Percentiles rank a stretch among this genome's conserved stretches.
Evolutionary conservation across 495 filamentous ascomycete species (phyloP).

Genomic region (Podospora pseudoanserina): DNA sequence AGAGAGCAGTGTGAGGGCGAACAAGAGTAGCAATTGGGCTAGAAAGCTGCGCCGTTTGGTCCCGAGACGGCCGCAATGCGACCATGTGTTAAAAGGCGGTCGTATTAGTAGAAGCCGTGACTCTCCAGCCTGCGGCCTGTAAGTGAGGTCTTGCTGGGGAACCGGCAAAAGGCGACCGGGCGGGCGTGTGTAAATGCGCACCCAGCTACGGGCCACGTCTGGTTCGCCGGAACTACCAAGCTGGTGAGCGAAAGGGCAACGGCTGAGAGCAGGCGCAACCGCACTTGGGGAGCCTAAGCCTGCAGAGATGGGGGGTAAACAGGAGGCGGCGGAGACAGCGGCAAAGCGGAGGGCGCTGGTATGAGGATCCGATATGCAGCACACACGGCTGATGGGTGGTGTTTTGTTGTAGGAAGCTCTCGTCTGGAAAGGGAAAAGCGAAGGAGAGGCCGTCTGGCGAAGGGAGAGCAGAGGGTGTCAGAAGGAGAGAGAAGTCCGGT

Average conservation of each 20-base stretch:
- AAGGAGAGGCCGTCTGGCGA: neutral
- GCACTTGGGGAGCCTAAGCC: neutral
- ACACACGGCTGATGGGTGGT: conserved; percentile 1
- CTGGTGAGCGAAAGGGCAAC: conserved; percentile 3
- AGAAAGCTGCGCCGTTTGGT: conserved; percentile 32
- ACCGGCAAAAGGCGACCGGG: conserved; percentile 28
- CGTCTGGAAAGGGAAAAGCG: conserved; percentile 9
- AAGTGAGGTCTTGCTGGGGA: conserved; percentile 15
- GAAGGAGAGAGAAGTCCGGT: conserved; percentile 16
- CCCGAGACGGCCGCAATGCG: conserved; percentile 26
- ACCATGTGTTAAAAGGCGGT: conserved; percentile 25
- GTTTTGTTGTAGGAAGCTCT: no score
- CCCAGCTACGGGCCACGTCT: conserved; percentile 9
- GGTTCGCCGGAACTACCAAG: conserved; percentile 6
- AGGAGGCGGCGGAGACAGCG: conserved; percentile 16
- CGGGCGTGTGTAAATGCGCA: conserved; percentile 20
- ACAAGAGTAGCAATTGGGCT: conserved; percentile 5
- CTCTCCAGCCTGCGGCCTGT: conserved; percentile 21
- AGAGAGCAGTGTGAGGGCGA: neutral
- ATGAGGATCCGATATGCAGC: conserved; percentile 15
- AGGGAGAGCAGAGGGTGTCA: conserved; percentile 7
- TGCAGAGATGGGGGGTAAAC: neutral
- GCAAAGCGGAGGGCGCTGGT: conserved; percentile 13
- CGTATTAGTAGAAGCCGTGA: conserved; percentile 32
- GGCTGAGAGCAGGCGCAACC: neutral